These are phyloP conservation scores for Hericium erinaceus DNA, from an alignment of 768 basidiomycete genomes.

Conservation along the genomic window DNA sequence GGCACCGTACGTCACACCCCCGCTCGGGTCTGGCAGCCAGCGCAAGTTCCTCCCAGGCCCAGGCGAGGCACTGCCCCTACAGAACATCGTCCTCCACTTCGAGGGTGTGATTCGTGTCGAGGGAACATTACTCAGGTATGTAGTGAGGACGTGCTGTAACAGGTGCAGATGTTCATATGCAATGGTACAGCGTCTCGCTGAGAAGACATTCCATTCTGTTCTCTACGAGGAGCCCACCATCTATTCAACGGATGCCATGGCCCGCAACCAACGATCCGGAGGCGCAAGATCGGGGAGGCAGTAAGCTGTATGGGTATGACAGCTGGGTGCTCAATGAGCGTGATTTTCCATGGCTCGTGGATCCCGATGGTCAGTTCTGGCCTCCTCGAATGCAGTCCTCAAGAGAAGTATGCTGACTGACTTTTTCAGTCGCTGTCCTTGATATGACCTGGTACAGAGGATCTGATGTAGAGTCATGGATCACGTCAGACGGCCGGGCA, in stretches of 20 bases:
- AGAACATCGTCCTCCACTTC: constrained; percentile 58
- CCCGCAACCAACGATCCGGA: constrained; percentile 42
- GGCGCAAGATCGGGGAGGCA: constrained; percentile 21
- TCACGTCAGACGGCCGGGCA: constrained; percentile 76
- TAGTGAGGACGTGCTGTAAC: neutral
- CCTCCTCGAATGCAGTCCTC: neutral
- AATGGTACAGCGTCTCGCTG: constrained; percentile 54
- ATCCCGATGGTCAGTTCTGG: constrained; percentile 49
- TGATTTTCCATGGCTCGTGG: constrained; percentile 67
- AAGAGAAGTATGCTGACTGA: neutral
- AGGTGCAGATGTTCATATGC: constrained; percentile 3
- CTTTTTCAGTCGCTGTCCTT: constrained; percentile 46
- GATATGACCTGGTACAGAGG: constrained; percentile 51
- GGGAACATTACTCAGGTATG: constrained; percentile 61
- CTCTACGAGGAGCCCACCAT: constrained; percentile 64
- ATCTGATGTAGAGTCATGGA: constrained; percentile 69
- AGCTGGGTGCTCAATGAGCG: constrained; percentile 63
- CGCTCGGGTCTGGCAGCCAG: constrained; percentile 43
- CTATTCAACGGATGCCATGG: constrained; percentile 82
- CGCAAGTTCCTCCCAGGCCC: constrained; percentile 69
- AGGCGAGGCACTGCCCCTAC: constrained; percentile 68
- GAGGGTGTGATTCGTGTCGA: constrained; percentile 79
- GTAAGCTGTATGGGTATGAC: constrained; percentile 40
- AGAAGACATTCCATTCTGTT: constrained; percentile 61
- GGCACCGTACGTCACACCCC: constrained; percentile 43